Evolutionary conservation across 345 rosid genomes (phyloP).

Genomic region (Psidium friedrichsthalianum): DNA sequence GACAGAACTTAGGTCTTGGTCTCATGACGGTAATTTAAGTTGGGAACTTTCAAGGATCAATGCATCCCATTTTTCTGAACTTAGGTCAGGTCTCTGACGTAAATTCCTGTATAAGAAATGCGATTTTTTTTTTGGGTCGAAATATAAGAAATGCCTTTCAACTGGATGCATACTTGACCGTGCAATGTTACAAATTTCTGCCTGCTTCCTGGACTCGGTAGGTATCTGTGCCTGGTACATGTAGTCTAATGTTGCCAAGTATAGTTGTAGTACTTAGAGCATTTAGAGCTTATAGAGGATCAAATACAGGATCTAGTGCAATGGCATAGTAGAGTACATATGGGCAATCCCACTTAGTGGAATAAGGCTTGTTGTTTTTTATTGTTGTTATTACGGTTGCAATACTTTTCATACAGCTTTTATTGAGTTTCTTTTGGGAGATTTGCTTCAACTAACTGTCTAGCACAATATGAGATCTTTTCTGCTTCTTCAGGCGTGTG

Average conservation of each 20-base stretch:
- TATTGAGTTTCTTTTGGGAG: neutral
- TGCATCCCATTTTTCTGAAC: neutral
- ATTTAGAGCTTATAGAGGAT: neutral
- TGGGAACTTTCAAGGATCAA: neutral
- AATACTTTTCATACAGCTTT: neutral
- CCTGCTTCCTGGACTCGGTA: neutral
- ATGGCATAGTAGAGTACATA: neutral
- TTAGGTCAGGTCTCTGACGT: neutral
- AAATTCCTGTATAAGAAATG: neutral
- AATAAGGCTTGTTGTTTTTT: neutral
- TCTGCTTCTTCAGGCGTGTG: neutral
- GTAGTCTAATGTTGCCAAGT: neutral
- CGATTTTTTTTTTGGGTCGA: too few relatives aligned
- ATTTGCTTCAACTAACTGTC: neutral
- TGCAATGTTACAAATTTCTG: neutral
- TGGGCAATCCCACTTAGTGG: neutral
- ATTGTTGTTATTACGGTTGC: neutral
- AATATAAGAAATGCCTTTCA: neutral
- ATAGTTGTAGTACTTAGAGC: neutral
- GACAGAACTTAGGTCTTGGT: neutral
- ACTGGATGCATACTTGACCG: neutral
- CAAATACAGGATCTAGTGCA: neutral
- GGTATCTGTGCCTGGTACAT: neutral
- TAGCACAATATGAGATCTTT: neutral
- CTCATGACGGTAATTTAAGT: neutral